These are phyloP conservation scores for Trichoderma sp. DNA, from an alignment of 2,329 filamentous ascomycete genomes.

Conservation along the genomic window DNA sequence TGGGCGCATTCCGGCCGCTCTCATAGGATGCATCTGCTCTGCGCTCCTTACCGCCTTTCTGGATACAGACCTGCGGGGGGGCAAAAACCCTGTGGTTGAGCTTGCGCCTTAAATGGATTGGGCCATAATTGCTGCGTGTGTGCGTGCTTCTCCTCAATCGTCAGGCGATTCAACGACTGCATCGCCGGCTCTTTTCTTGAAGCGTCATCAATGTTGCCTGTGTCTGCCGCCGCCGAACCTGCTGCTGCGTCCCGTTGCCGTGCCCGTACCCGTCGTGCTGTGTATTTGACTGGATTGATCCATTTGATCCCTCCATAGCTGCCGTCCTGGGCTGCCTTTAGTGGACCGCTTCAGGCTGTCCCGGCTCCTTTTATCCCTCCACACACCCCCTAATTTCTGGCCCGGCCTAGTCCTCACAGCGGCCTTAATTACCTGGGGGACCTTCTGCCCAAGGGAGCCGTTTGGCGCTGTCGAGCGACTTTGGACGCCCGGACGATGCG, in stretches of 20 bases:
- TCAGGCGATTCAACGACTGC: constrained; percentile 2
- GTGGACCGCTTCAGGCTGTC: constrained; percentile 11
- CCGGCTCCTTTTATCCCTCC: constrained; percentile 18
- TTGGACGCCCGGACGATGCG: constrained; percentile 17
- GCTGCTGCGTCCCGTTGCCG: background rate
- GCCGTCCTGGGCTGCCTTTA: background rate
- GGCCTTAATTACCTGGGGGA: constrained; percentile 15
- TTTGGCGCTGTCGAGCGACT: background rate
- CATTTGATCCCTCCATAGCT: constrained; percentile 1
- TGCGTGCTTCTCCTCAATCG: constrained; percentile 7
- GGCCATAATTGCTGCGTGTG: constrained; percentile 8
- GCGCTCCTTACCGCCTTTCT: constrained; percentile 18
- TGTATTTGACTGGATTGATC: too few relatives aligned
- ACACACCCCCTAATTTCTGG: constrained; percentile 19
- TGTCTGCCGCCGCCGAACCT: background rate
- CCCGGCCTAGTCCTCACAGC: constrained; percentile 5
- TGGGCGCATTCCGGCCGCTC: background rate
- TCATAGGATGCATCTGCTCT: background rate
- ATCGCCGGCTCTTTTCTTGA: background rate
- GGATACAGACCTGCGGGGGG: constrained; percentile 11
- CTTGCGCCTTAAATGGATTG: constrained; percentile 5
- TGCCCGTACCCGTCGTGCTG: background rate
- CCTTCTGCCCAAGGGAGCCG: background rate
- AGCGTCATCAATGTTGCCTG: background rate
- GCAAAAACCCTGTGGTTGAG: constrained; percentile 3